A percentile compares a stretch with the other conserved stretches of the same genome.
phyloP scores from a whole-genome alignment of 495 filamentous ascomycete genomes.

The Pyrenopolyporus hunteri region DNA sequence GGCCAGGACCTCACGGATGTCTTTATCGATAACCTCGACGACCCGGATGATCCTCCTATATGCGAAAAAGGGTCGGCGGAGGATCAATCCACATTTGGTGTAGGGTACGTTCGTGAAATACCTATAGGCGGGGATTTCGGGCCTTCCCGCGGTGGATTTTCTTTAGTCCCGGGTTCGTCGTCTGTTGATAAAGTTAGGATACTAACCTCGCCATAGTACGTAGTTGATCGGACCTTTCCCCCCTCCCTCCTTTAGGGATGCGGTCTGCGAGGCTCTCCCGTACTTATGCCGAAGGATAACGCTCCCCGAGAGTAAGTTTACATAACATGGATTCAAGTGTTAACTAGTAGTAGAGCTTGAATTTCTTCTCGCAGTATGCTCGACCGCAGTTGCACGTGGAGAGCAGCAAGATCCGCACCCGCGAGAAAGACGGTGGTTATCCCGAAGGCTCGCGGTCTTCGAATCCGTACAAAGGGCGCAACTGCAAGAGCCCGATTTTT shows the following conservation, averaged over 20 bases:
- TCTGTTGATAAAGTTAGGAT: not conserved
- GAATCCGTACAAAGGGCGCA: no score
- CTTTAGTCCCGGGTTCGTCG: not conserved
- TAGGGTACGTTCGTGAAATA: conserved; percentile 8
- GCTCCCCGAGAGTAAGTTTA: not conserved
- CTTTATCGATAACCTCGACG: not conserved
- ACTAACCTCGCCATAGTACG: not conserved
- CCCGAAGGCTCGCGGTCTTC: not conserved
- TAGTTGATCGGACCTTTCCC: no score
- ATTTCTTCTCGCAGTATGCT: conserved; percentile 16
- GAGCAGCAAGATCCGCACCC: conserved; percentile 14
- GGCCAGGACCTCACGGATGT: not conserved
- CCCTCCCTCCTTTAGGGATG: no score
- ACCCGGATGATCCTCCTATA: not conserved
- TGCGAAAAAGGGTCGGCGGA: not conserved
- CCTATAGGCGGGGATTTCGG: no score
- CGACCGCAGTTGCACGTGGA: not conserved
- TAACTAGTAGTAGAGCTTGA: conserved; percentile 22
- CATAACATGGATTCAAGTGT: not conserved
- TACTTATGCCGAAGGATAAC: not conserved
- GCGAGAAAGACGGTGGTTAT: conserved; percentile 8
- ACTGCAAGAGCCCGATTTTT: no score
- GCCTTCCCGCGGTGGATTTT: no score
- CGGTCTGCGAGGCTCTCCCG: not conserved
- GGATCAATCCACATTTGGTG: not conserved